A percentile compares a stretch with the other conserved stretches of the same genome.
These are phyloP conservation scores for Cladosporium sp. DNA, from an alignment of 2,329 filamentous ascomycete species.

Conservation along the genomic window DNA sequence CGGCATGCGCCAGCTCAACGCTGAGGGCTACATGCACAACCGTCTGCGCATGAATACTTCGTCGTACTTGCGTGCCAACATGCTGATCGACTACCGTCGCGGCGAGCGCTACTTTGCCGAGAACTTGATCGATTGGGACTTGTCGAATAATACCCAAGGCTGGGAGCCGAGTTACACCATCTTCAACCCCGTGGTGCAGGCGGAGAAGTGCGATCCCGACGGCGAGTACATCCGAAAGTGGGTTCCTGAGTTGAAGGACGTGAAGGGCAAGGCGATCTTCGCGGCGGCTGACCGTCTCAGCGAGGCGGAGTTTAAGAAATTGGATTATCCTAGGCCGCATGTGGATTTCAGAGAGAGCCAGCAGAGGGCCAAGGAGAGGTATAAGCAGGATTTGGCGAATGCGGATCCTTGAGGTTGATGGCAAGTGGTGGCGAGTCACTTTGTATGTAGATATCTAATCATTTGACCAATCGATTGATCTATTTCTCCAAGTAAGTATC, in stretches of 20 bases:
- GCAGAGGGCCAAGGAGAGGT: constrained; percentile 39
- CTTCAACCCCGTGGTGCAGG: constrained; percentile 67
- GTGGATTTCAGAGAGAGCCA: constrained; percentile 43
- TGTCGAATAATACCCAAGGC: constrained; percentile 49
- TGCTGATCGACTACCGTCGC: constrained; percentile 47
- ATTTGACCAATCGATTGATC: too few relatives aligned
- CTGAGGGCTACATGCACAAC: constrained; percentile 51
- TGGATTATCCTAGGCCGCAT: constrained; percentile 44
- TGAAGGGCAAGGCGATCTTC: constrained; percentile 47
- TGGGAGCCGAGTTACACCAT: constrained; percentile 51
- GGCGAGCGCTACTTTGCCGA: constrained; percentile 51
- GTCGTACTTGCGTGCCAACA: constrained; percentile 45
- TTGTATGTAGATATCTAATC: too few relatives aligned
- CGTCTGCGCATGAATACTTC: constrained; percentile 48
- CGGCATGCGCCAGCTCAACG: constrained; percentile 48
- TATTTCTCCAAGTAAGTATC: too few relatives aligned
- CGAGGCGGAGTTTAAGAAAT: constrained; percentile 46
- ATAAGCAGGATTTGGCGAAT: constrained; percentile 42
- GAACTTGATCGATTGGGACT: constrained; percentile 45
- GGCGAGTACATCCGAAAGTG: constrained; percentile 80
- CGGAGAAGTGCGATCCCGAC: constrained; percentile 76
- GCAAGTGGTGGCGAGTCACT: too few relatives aligned
- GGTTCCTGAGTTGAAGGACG: constrained; percentile 66
- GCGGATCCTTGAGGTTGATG: constrained; percentile 28
- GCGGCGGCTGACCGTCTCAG: constrained; percentile 42